Base-by-base conservation (phyloP, 1,284 basidiomycete genomes). In the Cutaneotrichosporon cutaneum region DNA sequence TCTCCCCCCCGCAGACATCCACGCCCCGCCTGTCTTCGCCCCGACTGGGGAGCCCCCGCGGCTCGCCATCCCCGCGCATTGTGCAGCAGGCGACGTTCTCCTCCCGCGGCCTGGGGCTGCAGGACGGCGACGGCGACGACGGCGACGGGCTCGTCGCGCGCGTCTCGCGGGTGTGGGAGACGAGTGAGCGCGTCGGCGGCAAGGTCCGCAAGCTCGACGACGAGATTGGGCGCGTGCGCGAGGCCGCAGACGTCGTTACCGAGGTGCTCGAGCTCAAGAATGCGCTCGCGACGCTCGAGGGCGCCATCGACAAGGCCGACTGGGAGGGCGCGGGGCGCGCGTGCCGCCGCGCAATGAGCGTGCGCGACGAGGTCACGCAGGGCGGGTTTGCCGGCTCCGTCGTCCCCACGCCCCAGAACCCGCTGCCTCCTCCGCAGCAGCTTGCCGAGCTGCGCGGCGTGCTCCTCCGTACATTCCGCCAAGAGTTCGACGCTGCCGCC, bases 251-350 rank as follows among this genome's bases (percentile, higher is more conserved):
- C 61, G 86, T 90, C 60, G 90, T 95, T 5, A 86, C 85, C 0
- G 89, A 92, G 75, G 88, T 93, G 51, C 88, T 93, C 80, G 92
- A 95, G 67, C 85, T 96, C 69, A 96, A 94, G 91, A 87, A 88
- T 11, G 92, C 94, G 0, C 82, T 99, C 26, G 81, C 85, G 32
- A 86, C 87, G 18, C 82, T 97, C 9, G 87, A 89, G 63, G 77
- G 83, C 0, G 85, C 91, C 6, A 94, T 98, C 42, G 89, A 92
- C 42, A 83, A 82, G 60, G 85, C 88, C 67, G 96, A 99, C 75
- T 99, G 95, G 94, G 95, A 98, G 75, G 87, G 90, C 16, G 95
- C 95, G 1, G 89, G 92, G 0, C 84, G 91, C 65, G 89, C 94
- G 72, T 96, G 94, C 78, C 87, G 90, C 21, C 83, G 92, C 33